phyloP scores from a whole-genome alignment of 306 rosid genomes.

The Cucurbita moschata region DNA sequence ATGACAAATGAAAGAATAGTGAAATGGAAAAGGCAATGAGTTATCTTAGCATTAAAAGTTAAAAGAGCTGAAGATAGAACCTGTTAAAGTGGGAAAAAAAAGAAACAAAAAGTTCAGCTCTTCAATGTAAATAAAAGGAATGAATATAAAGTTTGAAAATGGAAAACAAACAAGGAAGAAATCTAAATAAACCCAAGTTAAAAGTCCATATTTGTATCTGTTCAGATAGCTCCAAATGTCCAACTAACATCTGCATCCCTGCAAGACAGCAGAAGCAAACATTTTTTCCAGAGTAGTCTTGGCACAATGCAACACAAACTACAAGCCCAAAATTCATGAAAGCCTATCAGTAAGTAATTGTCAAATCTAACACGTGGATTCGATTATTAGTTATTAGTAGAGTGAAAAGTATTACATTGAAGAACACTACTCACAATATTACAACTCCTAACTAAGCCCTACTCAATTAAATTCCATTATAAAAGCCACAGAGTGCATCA shows the following conservation, averaged over 20 bases:
- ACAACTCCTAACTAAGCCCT: constrained; percentile 1
- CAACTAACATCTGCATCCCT: not conserved
- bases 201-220: not conserved
- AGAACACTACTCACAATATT: not conserved
- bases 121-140: not conserved
- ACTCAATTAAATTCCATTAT: constrained; percentile 5
- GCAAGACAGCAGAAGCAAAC: constrained; percentile 3
- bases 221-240: not conserved
- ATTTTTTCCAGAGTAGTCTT: not conserved
- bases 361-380: not conserved
- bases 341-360: not conserved
- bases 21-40: not conserved
- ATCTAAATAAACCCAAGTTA: not conserved
- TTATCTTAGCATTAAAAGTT: not conserved
- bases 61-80: not conserved
- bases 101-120: not conserved
- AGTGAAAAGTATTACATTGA: not conserved
- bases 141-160: not conserved
- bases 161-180: not conserved
- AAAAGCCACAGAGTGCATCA: constrained; percentile 9
- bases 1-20: not conserved
- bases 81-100: not conserved
- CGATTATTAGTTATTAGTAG: not conserved
- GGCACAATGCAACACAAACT: not conserved
- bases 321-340: not conserved